Conservation (phyloP, 2,329 filamentous ascomycete genomes). For the Colletotrichum kahawae region DNA sequence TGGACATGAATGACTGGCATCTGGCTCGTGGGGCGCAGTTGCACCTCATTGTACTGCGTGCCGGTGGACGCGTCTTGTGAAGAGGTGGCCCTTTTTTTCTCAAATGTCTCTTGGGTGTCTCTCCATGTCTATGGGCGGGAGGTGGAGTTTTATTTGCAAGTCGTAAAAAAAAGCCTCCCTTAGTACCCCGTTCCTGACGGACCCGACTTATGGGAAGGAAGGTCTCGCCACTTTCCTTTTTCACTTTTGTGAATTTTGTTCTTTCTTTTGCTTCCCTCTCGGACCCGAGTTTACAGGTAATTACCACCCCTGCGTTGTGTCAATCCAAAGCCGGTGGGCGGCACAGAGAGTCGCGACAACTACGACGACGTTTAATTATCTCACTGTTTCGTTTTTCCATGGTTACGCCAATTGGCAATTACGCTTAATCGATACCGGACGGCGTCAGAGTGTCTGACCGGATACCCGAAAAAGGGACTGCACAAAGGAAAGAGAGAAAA, state of each 20-base stretch:
- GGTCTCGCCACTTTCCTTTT: slow-evolving; percentile 11
- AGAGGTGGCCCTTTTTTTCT: not conserved
- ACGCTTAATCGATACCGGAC: not conserved
- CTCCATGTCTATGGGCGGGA: not conserved
- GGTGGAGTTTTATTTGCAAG: not conserved
- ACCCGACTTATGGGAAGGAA: slow-evolving; percentile 8
- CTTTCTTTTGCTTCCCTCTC: not conserved
- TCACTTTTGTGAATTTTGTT: not conserved
- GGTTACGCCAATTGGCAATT: not conserved
- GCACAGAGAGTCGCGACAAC: not conserved
- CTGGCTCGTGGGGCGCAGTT: not conserved
- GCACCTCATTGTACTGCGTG: slow-evolving; percentile 6
- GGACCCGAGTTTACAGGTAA: not conserved
- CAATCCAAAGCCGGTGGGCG: not conserved
- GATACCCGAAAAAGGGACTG: not conserved
- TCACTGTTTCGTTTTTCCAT: not conserved
- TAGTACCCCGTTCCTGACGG: not conserved
- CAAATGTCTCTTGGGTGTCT: not conserved
- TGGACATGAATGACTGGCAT: slow-evolving; percentile 7
- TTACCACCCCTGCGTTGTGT: not conserved
- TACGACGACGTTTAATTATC: not conserved
- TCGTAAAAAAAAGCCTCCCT: slow-evolving; percentile 15
- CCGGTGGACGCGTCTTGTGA: slow-evolving; percentile 1
- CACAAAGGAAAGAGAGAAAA: not conserved
- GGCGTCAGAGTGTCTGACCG: not conserved